Conservation (phyloP, 495 filamentous ascomycete genomes). For the Collariella sp. region DNA sequence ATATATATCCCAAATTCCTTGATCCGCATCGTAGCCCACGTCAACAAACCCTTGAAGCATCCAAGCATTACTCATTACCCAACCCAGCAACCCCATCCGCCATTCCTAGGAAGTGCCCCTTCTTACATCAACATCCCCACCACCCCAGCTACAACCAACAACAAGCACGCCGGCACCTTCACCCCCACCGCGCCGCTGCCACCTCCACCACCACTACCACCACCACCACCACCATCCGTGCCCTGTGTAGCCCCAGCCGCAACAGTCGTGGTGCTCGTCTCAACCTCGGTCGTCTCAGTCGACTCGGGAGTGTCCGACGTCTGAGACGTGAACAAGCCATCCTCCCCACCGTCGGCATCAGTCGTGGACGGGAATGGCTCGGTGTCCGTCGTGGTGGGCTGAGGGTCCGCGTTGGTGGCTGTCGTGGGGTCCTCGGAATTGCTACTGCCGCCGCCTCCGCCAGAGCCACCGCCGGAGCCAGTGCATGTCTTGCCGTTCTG, state of each 20-base stretch:
- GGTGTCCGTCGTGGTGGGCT: no score
- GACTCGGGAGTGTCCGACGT: neutral
- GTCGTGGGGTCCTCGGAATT: no score
- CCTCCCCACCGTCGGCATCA: neutral
- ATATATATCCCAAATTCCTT: no score
- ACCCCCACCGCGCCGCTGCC: neutral
- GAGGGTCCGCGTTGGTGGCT: no score
- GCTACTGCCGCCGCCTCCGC: neutral
- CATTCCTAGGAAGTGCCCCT: neutral
- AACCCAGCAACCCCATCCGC: neutral
- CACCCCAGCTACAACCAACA: neutral
- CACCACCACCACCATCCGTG: no score
- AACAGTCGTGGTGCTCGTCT: neutral
- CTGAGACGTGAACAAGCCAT: neutral
- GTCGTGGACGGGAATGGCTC: neutral
- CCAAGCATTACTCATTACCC: neutral
- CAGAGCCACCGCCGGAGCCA: neutral
- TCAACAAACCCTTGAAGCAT: no score
- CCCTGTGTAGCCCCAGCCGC: no score
- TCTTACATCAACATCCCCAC: neutral
- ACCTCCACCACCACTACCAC: no score
- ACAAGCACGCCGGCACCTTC: neutral
- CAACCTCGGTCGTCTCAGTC: neutral
- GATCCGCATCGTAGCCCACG: no score
- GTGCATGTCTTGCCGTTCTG: constrained; percentile 8